Percentiles rank a stretch among this genome's conserved stretches.
Conservation (phyloP, 441 rosid genomes). For the Populus tomentosa region DNA sequence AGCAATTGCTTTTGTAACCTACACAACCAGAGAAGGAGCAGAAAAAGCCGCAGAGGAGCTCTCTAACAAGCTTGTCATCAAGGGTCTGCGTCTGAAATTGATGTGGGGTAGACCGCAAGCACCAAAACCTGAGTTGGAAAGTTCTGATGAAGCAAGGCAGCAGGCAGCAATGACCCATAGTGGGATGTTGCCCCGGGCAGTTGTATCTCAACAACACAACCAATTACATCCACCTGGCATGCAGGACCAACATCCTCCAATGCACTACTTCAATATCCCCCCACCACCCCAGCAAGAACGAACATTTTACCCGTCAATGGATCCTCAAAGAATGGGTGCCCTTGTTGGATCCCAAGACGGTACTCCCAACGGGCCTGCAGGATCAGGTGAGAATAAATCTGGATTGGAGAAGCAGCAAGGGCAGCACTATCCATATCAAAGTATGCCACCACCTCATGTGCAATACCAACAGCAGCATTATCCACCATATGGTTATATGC, state of each 20-base stretch:
- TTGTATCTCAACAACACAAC: slow-evolving; percentile 85
- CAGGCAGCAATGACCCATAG: slow-evolving; percentile 65
- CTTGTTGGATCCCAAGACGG: slow-evolving; percentile 77
- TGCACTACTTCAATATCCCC: slow-evolving; percentile 75
- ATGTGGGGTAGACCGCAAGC: slow-evolving; percentile 96
- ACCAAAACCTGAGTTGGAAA: slow-evolving; percentile 71
- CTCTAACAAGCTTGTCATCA: slow-evolving; percentile 73
- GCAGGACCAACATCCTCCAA: slow-evolving; percentile 52
- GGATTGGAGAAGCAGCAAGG: slow-evolving; percentile 42
- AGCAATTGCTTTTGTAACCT: slow-evolving; percentile 90
- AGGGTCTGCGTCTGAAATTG: slow-evolving; percentile 79
- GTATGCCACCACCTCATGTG: slow-evolving; percentile 44
- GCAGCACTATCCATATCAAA: slow-evolving; percentile 50
- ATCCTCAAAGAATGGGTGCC: slow-evolving; percentile 98
- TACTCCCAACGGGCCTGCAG: slow-evolving; percentile 25
- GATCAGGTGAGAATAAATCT: slow-evolving; percentile 46
- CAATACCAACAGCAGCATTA: slow-evolving; percentile 51
- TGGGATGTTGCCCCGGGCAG: slow-evolving; percentile 81
- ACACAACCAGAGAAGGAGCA: slow-evolving; percentile 92
- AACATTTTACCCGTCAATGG: slow-evolving; percentile 91
- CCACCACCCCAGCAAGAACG: slow-evolving; percentile 74
- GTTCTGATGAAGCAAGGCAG: slow-evolving; percentile 65
- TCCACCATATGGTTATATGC: slow-evolving; percentile 59
- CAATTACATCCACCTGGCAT: slow-evolving; percentile 48
- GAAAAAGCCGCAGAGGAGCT: slow-evolving; percentile 97